Conservation (phyloP, 176 grass and related monocot genomes). For the Musa acuminata region DNA sequence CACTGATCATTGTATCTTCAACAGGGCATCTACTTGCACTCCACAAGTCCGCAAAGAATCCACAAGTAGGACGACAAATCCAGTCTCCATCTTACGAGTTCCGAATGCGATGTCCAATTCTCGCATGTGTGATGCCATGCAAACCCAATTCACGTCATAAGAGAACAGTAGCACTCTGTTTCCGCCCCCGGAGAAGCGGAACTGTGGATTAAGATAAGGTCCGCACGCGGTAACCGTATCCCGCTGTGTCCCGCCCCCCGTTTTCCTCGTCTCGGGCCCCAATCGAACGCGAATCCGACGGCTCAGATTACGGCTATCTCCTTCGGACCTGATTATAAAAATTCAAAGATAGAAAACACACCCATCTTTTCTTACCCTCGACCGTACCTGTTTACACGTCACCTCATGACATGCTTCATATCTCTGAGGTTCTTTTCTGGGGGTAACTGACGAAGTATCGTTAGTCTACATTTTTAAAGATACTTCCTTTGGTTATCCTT, state of each 20-base stretch:
- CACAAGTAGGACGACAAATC: background rate
- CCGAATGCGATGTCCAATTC: background rate
- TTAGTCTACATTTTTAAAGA: no score
- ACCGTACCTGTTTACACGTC: background rate
- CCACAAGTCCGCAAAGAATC: background rate
- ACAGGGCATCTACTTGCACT: no score
- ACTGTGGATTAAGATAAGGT: background rate
- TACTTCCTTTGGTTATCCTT: background rate
- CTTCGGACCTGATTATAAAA: background rate
- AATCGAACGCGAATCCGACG: background rate
- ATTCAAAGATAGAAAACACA: background rate
- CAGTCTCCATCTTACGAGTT: background rate
- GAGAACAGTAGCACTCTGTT: background rate
- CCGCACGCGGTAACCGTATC: no score
- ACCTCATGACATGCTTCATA: no score
- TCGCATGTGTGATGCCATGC: background rate
- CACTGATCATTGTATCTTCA: no score
- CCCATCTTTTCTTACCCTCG: no score
- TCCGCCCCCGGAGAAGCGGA: background rate
- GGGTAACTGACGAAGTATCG: no score
- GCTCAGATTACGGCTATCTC: background rate
- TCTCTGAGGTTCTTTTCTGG: no score
- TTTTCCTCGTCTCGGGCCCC: conserved; percentile 4
- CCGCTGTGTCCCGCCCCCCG: background rate
- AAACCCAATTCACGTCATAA: no score